Evolutionary conservation across 768 basidiomycete genomes (phyloP), one percentile per base, ranked within the genome.

Genomic region (Tylopilus rubrobrunneus): DNA sequence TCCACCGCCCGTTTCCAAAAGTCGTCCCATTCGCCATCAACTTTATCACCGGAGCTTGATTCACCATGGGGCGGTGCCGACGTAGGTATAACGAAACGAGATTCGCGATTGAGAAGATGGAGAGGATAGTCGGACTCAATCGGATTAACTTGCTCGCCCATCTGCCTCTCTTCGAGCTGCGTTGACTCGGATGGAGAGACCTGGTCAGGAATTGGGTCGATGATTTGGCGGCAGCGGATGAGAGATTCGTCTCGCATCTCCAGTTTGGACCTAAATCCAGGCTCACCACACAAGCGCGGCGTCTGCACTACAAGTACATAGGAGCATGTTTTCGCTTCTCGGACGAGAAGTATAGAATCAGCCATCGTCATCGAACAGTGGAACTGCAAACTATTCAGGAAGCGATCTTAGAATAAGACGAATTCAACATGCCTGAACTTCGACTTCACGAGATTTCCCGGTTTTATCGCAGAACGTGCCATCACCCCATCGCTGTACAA

Each of bases 291-390:
- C 19, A 99, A 78, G 51, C 93, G 88, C 33, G 97, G 95, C 0
- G 96, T 97, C 68, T 98, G 89, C 53, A 98, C 85, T 59, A 98
- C 87, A 48, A 98, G 78, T 43, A 97, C 85, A 68, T 99, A 98
- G 58, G 89, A 85, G 72, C 97, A 99, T 37, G 90, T 95, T 67
- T 89, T 89, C 34, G 92, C 80, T 76, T 97, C 94, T 68, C 95
- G 94, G 65, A 98, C 85, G 65, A 94, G 87, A 50, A 90, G 79
- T 62, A 98, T 91, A 34, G 82, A 83, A 73, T 98, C 94, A 40
- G 89, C 83, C 76, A 89, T 92, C 49, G 89, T 88, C 90, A 92
- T 92, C 57, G 92, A 92, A 71, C 94, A 98, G 71, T 98, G 94
- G 68, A 93, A 95, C 90, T 95, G 67, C 56, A 39, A 34, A 42